Base-by-base conservation (phyloP, 208 protist genomes). In the Acanthamoeba lenticulata region DNA sequence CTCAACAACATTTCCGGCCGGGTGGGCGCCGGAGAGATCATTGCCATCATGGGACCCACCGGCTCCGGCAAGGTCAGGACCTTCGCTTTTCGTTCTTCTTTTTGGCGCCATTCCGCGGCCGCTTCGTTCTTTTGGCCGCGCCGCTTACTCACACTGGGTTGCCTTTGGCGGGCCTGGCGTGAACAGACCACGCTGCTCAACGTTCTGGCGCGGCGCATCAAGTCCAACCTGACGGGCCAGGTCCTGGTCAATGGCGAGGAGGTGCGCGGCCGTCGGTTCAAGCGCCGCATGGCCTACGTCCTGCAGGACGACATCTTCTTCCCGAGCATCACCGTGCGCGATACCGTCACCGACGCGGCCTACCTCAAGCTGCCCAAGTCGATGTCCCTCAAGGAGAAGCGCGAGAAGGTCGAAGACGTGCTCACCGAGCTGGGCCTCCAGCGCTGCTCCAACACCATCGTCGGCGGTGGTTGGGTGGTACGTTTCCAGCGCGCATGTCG, bases 301-400 rank as follows among this genome's bases (percentile, higher is more conserved):
- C 38, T 94, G 91, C 95, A 96, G 94, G 94, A 96, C 92, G 95
- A 96, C 88, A 21, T 94, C 45, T 62, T 95, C 83, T 94, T 94
- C 36, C 24, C 72, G 0, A 44, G 44, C 52, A 57, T 96, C 34
- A 96, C 95, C 34, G 95, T 96, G 27, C 24, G 62, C 21, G 55
- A 96, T 24, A 90, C 86, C 1, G 88, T 96, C 5, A 94, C 27
- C n/a, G 81, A 92, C 60, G 5, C 93, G 3, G 95, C 93, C 21
- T 34, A 29, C 67, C 94, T 95, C 44, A 83, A 93, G 47, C 89
- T 95, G 13, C 60, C 89, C n/a, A 42, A 40, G 45, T 32, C 9
- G 81, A 77, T 72, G 40, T 55, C 55, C 49, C 19, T 7, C 13
- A 34, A 72, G 44, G 88, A 69, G 60, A 93, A 93, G 88, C 34